Evolutionary conservation across 192 early-diverging fungal species (phyloP).

Genomic region (Rhizophagus prolifer): DNA sequence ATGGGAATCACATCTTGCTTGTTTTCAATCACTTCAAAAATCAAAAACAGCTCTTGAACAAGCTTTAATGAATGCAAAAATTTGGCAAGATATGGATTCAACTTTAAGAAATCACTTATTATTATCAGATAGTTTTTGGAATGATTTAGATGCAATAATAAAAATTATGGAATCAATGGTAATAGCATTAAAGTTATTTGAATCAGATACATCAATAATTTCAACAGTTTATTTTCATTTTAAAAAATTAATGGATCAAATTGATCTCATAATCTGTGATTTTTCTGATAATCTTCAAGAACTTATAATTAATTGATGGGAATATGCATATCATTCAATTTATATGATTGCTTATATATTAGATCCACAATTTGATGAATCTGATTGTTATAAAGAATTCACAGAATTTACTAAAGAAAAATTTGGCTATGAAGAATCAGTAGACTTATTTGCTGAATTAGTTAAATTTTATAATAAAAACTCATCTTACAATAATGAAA

Average conservation of each 20-base stretch:
- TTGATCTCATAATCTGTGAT: neutral
- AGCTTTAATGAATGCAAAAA: neutral
- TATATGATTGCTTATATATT: neutral
- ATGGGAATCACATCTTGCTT: neutral
- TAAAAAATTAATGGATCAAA: neutral
- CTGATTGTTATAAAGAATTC: neutral
- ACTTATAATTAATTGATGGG: neutral
- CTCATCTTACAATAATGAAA: neutral
- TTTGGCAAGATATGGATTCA: neutral
- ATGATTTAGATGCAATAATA: neutral
- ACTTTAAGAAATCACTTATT: neutral
- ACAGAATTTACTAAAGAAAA: neutral
- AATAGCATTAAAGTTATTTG: neutral
- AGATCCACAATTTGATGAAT: neutral
- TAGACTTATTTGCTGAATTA: neutral
- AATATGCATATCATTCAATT: neutral
- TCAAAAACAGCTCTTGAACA: neutral
- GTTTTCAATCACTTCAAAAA: neutral
- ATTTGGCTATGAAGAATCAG: neutral
- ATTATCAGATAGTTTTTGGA: neutral
- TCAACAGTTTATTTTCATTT: neutral
- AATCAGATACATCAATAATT: neutral
- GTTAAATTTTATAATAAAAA: neutral
- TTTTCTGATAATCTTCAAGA: neutral
- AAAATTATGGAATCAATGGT: neutral